Base-by-base conservation (phyloP, 495 filamentous ascomycete species). In the Penicillium dipodomyicola region DNA sequence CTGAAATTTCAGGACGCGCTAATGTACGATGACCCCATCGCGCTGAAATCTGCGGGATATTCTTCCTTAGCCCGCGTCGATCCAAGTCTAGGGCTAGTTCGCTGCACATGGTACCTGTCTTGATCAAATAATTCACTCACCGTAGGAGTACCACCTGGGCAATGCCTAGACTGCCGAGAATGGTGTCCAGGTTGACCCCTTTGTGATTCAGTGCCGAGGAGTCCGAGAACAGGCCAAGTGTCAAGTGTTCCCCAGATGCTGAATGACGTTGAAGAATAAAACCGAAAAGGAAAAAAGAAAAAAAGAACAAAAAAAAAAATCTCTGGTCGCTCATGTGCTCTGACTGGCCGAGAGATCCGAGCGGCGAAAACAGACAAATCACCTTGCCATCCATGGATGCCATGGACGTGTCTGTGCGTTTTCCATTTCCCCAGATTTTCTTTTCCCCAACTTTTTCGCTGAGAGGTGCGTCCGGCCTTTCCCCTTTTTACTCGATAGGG, bases 331-430 rank as follows among this genome's bases (percentile, higher is more conserved):
- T 32, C 49, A 29, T 35, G 39, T 53, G 37, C 22, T 17, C 52
- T 65, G 52, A 69, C 12, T 69, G 66, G 66, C 54, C 44, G 45
- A 58, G 30, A n/a, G 41, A 58, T 60, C 66, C 66, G 64, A 64
- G 61, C 35, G 65, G 65, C 25, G 17, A 10, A 7, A 0, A 9
- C n/a, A 23, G 41, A 17, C 65, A 48, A 67, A 62, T 65, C 54
- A 65, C 22, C 22, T 23, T 23, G 3, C 46, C 23, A 3, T n/a
- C 12, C 20, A 3, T 2, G 29, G 33, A 11, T 37, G n/a, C n/a
- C n/a, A n/a, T n/a, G n/a, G n/a, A n/a, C n/a, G n/a, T n/a, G 48
- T 49, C 37, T 47, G 23, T 32, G 20, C 44, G 23, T 29, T 49
- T 39, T 14, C 22, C 9, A 33, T 17, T 45, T 50, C 20, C 46